Percentiles rank a stretch among this genome's conserved stretches.
These are phyloP conservation scores for Crithidia thermophila DNA, from an alignment of 208 protist species.

Conservation along the genomic window DNA sequence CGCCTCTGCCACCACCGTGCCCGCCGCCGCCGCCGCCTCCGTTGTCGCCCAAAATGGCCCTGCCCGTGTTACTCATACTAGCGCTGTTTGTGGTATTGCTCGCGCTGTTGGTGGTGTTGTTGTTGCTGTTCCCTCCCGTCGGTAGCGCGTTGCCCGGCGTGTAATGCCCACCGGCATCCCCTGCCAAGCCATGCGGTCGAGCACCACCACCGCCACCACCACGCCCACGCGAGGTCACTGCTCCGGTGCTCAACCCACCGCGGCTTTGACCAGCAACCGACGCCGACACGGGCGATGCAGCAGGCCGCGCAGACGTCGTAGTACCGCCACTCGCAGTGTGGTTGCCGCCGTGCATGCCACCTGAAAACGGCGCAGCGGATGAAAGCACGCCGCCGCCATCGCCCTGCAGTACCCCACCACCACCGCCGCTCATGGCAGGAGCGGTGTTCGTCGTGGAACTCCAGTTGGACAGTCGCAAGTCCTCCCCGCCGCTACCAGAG, in stretches of 20 bases:
- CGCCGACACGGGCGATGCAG: neutral
- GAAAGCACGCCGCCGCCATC: neutral
- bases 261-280: too few species aligned
- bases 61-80: neutral
- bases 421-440: neutral
- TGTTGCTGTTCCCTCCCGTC: neutral
- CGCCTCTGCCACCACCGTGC: constrained; percentile 14
- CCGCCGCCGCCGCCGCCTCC: constrained; percentile 1
- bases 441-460: constrained; percentile 3
- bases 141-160: too few species aligned
- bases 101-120: neutral
- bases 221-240: neutral
- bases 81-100: neutral
- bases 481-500: constrained; percentile 7
- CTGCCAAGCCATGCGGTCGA: neutral
- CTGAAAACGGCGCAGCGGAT: neutral
- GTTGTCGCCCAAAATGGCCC: neutral
- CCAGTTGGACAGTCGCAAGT: constrained; percentile 31
- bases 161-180: constrained; percentile 1
- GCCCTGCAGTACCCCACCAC: neutral
- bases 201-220: neutral
- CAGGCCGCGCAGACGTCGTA: neutral
- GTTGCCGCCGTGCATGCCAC: neutral
- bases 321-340: neutral
- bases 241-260: too few species aligned